Conservation (phyloP, 495 filamentous ascomycete species). For the Pyrenula massariospora region DNA sequence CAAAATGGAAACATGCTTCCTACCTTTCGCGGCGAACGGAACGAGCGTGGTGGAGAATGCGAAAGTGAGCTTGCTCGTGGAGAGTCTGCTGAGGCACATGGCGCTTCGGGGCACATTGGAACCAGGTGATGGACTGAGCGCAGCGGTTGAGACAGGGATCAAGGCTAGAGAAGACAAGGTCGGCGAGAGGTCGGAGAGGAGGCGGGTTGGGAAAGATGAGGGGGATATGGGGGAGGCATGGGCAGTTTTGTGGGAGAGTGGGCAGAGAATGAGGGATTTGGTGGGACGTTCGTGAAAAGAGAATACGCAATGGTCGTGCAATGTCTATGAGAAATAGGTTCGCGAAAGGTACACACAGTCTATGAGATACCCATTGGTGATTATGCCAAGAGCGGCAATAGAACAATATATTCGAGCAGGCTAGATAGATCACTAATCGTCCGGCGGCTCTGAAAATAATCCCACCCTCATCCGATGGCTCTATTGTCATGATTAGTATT, state of each 20-base stretch:
- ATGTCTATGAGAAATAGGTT: no score
- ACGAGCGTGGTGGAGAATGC: slow-evolving; percentile 59
- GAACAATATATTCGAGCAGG: background rate
- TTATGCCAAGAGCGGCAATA: no score
- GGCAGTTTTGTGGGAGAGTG: slow-evolving; percentile 29
- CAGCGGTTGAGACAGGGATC: slow-evolving; percentile 53
- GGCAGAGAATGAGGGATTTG: slow-evolving; percentile 17
- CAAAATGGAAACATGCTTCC: slow-evolving; percentile 54
- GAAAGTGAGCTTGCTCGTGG: slow-evolving; percentile 66
- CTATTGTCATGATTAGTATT: slow-evolving; percentile 23
- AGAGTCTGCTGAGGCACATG: slow-evolving; percentile 56
- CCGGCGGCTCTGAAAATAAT: slow-evolving; percentile 48
- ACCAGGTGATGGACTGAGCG: slow-evolving; percentile 32
- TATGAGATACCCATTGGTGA: no score
- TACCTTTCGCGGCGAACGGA: slow-evolving; percentile 60
- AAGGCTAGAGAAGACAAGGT: slow-evolving; percentile 41
- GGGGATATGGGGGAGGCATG: slow-evolving; percentile 21
- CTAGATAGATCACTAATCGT: slow-evolving; percentile 24
- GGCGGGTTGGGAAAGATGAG: slow-evolving; percentile 19
- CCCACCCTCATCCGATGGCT: slow-evolving; percentile 62
- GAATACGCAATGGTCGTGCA: background rate
- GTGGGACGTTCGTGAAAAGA: background rate
- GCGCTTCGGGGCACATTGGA: slow-evolving; percentile 23
- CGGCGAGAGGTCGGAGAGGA: slow-evolving; percentile 31
- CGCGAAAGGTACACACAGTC: background rate